Conservation (phyloP, 148 eudicot genomes). For the Polygonum maritimum region DNA sequence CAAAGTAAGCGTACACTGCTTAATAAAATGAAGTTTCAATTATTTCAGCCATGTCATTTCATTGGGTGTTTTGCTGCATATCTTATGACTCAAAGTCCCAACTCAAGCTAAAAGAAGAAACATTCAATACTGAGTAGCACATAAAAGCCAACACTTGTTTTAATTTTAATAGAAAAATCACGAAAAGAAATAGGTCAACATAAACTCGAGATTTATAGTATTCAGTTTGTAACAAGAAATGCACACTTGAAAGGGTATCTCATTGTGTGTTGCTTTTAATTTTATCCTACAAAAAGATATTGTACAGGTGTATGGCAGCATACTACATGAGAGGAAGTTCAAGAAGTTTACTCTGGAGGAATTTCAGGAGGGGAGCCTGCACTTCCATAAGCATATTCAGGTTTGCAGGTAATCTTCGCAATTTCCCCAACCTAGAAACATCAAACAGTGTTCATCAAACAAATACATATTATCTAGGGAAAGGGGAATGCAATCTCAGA, state of each 20-base stretch:
- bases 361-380: constrained; percentile 96
- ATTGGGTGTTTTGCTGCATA: neutral
- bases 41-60: neutral
- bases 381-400: constrained; percentile 97
- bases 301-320: neutral
- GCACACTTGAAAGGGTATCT: neutral
- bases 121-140: neutral
- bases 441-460: neutral
- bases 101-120: neutral
- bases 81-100: neutral
- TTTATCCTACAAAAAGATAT: neutral
- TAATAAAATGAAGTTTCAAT: neutral
- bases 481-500: neutral
- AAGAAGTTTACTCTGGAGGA: constrained; percentile 65
- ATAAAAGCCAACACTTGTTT: neutral
- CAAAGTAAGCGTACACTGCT: neutral
- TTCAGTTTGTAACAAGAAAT: neutral
- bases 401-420: constrained; percentile 84
- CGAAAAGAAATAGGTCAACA: neutral
- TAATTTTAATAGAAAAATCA: neutral
- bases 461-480: neutral
- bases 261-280: neutral
- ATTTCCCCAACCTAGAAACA: constrained; percentile 79
- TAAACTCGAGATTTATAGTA: neutral
- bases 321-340: constrained; percentile 6